These are phyloP conservation scores for Epichloe gansuensis DNA, from an alignment of 2,329 filamentous ascomycete species.

Conservation along the genomic window DNA sequence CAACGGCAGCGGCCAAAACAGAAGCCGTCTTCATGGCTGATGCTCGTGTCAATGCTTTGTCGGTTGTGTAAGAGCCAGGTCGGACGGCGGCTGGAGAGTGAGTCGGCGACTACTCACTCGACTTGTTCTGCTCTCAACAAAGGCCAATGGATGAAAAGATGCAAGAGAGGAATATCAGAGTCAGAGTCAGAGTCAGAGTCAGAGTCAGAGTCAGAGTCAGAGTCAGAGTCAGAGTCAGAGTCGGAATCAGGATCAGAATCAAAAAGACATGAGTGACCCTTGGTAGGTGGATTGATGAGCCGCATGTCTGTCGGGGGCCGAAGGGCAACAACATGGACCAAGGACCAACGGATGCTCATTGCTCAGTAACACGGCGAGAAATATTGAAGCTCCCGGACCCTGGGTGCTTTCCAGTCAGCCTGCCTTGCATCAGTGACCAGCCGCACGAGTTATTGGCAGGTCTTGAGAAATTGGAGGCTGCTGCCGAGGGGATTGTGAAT, in stretches of 20 bases:
- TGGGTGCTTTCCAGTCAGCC: background rate
- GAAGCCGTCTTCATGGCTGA: slow-evolving; percentile 17
- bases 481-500: background rate
- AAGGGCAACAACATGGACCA: too few species aligned
- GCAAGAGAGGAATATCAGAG: too few species aligned
- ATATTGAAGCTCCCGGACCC: background rate
- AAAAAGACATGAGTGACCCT: background rate
- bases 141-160: background rate
- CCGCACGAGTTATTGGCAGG: slow-evolving; percentile 13
- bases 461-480: background rate
- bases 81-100: background rate
- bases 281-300: background rate
- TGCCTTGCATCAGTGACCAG: background rate
- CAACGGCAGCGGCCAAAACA: slow-evolving; percentile 10
- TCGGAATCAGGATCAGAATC: background rate
- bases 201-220: background rate
- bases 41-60: background rate
- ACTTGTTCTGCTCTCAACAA: background rate
- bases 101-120: background rate
- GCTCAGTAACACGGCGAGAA: background rate
- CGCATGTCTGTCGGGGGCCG: background rate
- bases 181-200: background rate
- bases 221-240: background rate
- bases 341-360: background rate
- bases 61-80: background rate